Evolutionary conservation across 148 eudicot genomes (phyloP).

Genomic region (Drosera capensis): DNA sequence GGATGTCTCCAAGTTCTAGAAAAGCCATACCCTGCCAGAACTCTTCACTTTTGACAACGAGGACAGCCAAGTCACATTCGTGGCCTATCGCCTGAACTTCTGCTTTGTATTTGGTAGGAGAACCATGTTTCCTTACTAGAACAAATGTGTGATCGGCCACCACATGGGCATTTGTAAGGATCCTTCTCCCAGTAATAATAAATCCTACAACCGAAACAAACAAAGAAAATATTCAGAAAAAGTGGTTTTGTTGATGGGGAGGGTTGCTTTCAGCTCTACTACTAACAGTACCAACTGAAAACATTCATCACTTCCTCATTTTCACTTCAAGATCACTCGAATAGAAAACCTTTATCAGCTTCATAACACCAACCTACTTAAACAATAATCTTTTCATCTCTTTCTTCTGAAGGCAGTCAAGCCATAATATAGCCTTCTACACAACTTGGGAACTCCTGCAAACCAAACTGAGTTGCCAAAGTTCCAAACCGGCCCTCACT

Average conservation of each 20-base stretch:
- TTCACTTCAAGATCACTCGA: no score
- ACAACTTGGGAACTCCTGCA: no score
- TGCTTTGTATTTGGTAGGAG: slow-evolving; percentile 84
- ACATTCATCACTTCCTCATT: no score
- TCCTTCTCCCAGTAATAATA: slow-evolving; percentile 73
- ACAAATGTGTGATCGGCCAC: slow-evolving; percentile 94
- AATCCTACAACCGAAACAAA: slow-evolving; percentile 37
- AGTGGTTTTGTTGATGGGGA: background rate
- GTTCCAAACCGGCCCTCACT: no score
- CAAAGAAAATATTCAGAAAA: background rate
- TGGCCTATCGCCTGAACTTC: slow-evolving; percentile 87
- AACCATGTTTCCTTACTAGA: slow-evolving; percentile 94
- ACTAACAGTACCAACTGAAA: background rate
- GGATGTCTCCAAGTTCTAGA: slow-evolving; percentile 80
- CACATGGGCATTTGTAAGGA: slow-evolving; percentile 91
- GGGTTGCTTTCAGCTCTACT: background rate
- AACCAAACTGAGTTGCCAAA: no score
- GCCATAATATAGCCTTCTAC: no score
- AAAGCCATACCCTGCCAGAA: slow-evolving; percentile 87
- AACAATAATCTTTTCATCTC: no score
- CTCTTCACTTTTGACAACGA: slow-evolving; percentile 67
- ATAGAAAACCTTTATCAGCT: no score
- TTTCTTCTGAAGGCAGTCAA: no score
- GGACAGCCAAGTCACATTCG: slow-evolving; percentile 92
- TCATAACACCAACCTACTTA: no score